These are phyloP conservation scores for Geotrichum siamense DNA, from an alignment of 1,139 yeast species.

Conservation along the genomic window DNA sequence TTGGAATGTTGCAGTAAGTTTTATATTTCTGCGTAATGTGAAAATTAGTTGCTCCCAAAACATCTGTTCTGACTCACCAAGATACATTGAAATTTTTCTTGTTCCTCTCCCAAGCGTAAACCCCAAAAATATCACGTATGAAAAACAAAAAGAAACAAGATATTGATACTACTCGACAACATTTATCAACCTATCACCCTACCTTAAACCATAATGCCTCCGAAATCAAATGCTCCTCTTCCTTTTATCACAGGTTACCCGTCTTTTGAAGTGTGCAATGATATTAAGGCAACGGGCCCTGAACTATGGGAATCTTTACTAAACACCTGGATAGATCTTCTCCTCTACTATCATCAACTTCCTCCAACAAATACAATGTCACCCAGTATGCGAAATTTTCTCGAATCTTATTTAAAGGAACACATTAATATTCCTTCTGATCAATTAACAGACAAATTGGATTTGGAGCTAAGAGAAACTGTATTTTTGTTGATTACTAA, in stretches of 20 bases:
- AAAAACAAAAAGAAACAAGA: too few relatives aligned
- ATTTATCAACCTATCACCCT: too few relatives aligned
- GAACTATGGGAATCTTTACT: conserved; percentile 16
- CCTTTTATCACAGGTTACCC: conserved; percentile 17
- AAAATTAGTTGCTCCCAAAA: too few relatives aligned
- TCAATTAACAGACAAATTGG: background rate
- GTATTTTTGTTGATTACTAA: conserved; percentile 12
- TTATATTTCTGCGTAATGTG: too few relatives aligned
- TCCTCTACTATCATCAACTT: conserved; percentile 9
- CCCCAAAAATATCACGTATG: too few relatives aligned
- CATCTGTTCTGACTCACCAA: too few relatives aligned
- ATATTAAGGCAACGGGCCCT: conserved; percentile 15
- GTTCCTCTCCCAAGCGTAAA: too few relatives aligned
- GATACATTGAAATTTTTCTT: too few relatives aligned
- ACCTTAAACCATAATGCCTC: too few relatives aligned
- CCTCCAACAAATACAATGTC: conserved; percentile 8
- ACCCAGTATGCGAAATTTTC: conserved; percentile 13
- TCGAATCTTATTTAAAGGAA: conserved; percentile 15
- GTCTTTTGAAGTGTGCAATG: conserved; percentile 5
- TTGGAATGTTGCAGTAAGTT: too few relatives aligned
- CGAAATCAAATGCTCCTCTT: conserved; percentile 4
- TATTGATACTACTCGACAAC: too few relatives aligned
- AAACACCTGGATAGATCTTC: conserved; percentile 13
- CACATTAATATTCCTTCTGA: background rate
- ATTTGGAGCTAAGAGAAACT: conserved; percentile 9